Evolutionary conservation across 78 protist genomes (phyloP).

Genomic region (Dictyostelium citrinum): DNA sequence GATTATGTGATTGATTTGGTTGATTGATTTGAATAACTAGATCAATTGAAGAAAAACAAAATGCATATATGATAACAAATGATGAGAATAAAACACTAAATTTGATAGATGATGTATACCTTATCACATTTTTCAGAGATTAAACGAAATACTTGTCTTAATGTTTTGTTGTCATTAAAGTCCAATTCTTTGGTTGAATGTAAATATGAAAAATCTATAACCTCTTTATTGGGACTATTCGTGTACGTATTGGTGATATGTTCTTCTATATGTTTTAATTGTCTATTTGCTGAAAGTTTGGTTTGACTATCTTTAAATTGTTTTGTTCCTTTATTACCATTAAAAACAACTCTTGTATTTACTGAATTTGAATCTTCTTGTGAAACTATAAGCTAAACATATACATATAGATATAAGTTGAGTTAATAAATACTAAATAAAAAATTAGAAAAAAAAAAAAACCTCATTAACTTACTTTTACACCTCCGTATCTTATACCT

Average conservation of each 20-base stretch:
- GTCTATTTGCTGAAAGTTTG: neutral
- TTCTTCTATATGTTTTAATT: conserved; percentile 5
- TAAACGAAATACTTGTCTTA: conserved; percentile 19
- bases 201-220: conserved; percentile 46
- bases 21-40: neutral
- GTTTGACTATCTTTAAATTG: neutral
- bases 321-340: neutral
- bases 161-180: neutral
- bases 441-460: neutral
- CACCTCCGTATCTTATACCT: conserved; percentile 40
- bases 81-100: neutral
- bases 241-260: neutral
- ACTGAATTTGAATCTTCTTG: conserved; percentile 16
- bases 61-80: neutral
- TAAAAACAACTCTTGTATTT: neutral
- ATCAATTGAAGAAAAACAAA: neutral
- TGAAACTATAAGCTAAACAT: neutral
- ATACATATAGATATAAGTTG: neutral
- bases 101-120: conserved; percentile 28
- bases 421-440: neutral
- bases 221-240: neutral
- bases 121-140: conserved; percentile 41
- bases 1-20: neutral
- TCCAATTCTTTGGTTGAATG: neutral
- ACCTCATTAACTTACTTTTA: neutral